Conservation (phyloP, 352 stramenopile genomes). For the Pythium oligandrum region DNA sequence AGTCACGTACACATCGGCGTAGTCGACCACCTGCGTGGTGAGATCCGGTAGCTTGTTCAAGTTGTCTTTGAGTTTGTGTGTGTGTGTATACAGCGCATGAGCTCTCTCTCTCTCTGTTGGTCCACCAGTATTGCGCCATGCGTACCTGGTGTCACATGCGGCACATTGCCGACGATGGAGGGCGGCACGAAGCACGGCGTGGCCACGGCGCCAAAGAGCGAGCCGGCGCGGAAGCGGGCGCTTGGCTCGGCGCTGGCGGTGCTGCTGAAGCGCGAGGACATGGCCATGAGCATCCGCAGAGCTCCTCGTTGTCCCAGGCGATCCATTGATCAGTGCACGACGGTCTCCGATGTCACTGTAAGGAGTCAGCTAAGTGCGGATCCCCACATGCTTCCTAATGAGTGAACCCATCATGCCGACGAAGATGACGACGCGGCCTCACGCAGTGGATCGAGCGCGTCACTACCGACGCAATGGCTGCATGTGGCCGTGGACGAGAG, state of each 20-base stretch:
- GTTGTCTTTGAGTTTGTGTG: conserved; percentile 35
- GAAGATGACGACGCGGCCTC: too few species aligned
- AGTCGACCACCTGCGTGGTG: conserved; percentile 60
- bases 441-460: too few species aligned
- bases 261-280: conserved; percentile 13
- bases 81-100: too few species aligned
- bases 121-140: background rate
- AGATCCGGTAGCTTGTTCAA: conserved; percentile 49
- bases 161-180: conserved; percentile 58
- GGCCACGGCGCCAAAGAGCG: conserved; percentile 24
- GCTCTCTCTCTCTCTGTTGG: too few species aligned
- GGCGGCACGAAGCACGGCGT: conserved; percentile 76
- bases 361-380: too few species aligned
- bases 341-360: too few species aligned
- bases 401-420: too few species aligned
- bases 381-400: too few species aligned
- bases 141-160: conserved; percentile 63
- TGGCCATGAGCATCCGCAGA: background rate
- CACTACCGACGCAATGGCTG: conserved; percentile 22
- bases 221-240: conserved; percentile 30
- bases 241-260: conserved; percentile 15
- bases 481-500: conserved; percentile 25
- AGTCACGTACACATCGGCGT: conserved; percentile 54
- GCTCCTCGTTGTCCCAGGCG: too few species aligned
- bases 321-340: too few species aligned